A percentile compares a stretch with the other conserved stretches of the same genome.
Conservation (phyloP, 2,329 filamentous ascomycete species). For the Ophiosphaerella narmari region DNA sequence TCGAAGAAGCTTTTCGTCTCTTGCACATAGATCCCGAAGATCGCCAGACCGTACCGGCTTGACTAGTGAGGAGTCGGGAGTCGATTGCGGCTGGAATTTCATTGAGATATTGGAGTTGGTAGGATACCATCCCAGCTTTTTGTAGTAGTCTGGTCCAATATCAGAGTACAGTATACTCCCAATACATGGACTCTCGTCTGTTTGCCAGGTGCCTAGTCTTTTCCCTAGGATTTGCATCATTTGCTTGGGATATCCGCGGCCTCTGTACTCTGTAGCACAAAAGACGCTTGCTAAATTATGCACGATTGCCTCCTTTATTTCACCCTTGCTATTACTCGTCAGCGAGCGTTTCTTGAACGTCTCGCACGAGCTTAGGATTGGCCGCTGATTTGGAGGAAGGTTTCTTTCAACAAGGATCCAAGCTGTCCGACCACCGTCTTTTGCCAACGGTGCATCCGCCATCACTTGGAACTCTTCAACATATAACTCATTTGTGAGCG, state of each 20-base stretch:
- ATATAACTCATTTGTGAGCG: conserved; percentile 61
- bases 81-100: conserved; percentile 53
- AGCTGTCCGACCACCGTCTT: conserved; percentile 56
- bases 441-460: conserved; percentile 61
- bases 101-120: conserved; percentile 71
- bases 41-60: conserved; percentile 61
- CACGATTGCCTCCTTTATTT: conserved; percentile 59
- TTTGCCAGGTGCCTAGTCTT: conserved; percentile 56
- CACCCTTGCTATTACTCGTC: conserved; percentile 47
- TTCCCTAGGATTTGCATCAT: conserved; percentile 73
- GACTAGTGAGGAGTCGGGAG: conserved; percentile 4
- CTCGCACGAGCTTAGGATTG: conserved; percentile 61
- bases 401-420: conserved; percentile 60
- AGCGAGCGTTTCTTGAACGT: conserved; percentile 50
- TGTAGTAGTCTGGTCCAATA: conserved; percentile 80
- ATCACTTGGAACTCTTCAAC: conserved; percentile 64
- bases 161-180: conserved; percentile 85
- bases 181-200: conserved; percentile 36
- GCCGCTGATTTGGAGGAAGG: conserved; percentile 46
- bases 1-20: conserved; percentile 66
- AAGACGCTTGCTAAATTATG: conserved; percentile 80
- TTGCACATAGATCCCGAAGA: conserved; percentile 61
- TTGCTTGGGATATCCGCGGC: conserved; percentile 72
- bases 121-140: conserved; percentile 71
- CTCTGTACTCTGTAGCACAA: conserved; percentile 65